Conservation (phyloP, 306 rosid genomes). For the Trichosanthes truncata region DNA sequence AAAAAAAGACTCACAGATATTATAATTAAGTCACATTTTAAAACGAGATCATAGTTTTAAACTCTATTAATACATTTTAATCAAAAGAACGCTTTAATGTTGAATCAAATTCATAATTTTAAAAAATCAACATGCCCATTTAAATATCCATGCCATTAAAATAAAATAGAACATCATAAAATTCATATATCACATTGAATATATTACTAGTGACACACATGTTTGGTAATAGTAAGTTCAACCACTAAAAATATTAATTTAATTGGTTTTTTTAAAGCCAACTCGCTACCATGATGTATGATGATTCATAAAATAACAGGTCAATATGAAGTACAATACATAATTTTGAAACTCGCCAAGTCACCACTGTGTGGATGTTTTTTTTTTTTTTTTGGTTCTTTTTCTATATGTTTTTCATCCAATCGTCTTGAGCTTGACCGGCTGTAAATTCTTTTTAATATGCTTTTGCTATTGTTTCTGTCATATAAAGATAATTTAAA, state of each 20-base stretch:
- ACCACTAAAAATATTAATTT: neutral
- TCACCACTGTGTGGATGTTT: neutral
- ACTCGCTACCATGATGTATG: neutral
- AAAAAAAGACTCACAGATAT: too few relatives aligned
- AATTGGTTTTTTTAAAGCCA: neutral
- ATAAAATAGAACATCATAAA: too few relatives aligned
- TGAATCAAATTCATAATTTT: too few relatives aligned
- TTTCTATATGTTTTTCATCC: neutral
- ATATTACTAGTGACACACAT: too few relatives aligned
- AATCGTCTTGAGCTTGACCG: neutral
- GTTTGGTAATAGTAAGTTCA: neutral
- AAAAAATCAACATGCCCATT: too few relatives aligned
- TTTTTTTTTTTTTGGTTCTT: too few relatives aligned
- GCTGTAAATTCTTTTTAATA: neutral
- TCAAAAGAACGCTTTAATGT: too few relatives aligned
- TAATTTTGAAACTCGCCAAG: neutral
- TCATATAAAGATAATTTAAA: neutral
- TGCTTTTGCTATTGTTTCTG: neutral
- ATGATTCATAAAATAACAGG: neutral
- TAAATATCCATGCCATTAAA: too few relatives aligned
- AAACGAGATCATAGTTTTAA: too few relatives aligned
- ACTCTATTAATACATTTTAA: too few relatives aligned
- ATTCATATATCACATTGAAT: too few relatives aligned
- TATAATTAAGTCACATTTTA: too few relatives aligned
- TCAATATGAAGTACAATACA: neutral